Conservation (phyloP, 140 eudicot genomes). For the Cichorium intybus region DNA sequence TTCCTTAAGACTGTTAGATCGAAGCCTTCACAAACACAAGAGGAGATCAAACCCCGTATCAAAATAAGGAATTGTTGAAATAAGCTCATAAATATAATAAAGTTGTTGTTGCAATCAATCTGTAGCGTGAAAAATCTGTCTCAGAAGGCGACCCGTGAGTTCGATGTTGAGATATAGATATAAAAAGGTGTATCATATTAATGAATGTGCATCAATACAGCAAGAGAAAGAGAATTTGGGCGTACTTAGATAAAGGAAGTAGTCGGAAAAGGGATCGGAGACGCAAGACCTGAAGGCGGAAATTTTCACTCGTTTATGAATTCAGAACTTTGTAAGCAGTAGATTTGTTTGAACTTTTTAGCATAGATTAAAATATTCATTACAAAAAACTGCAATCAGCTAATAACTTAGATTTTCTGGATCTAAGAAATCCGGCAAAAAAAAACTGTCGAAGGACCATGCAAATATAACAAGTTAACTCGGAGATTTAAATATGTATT, state of each 20-base stretch:
- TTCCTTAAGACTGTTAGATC: neutral
- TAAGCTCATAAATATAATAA: neutral
- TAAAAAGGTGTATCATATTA: neutral
- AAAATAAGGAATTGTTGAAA: neutral
- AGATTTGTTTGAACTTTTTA: slow-evolving; percentile 1
- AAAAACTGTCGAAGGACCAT: neutral
- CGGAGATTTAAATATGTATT: neutral
- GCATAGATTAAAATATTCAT: neutral
- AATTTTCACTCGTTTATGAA: neutral
- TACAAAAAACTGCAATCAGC: neutral
- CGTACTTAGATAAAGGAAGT: neutral
- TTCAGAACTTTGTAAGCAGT: neutral
- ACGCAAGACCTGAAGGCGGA: slow-evolving; percentile 17
- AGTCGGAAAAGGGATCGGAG: slow-evolving; percentile 30
- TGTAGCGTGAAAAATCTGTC: neutral
- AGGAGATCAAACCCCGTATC: neutral
- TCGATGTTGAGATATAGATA: neutral
- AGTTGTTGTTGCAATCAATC: slow-evolving; percentile 2
- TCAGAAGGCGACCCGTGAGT: slow-evolving; percentile 5
- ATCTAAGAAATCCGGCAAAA: neutral
- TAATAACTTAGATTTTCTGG: neutral
- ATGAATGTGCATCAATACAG: slow-evolving; percentile 1
- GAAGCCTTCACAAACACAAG: slow-evolving; percentile 5
- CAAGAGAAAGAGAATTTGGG: neutral
- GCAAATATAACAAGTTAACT: neutral